Base-by-base conservation (phyloP, 257 asterid genomes). In the Prunella vulgaris region DNA sequence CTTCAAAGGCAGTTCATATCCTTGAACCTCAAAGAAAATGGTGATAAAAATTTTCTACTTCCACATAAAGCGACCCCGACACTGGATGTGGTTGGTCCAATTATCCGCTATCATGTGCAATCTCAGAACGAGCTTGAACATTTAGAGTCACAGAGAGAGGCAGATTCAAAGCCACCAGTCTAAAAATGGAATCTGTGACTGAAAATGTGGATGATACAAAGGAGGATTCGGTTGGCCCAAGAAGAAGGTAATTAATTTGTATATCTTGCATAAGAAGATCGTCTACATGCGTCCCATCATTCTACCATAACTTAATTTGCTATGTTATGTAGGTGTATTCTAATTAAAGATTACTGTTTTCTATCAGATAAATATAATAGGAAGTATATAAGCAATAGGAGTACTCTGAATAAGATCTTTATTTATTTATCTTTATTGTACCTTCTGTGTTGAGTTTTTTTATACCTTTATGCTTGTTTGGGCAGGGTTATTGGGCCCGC, bases 401-500 rank as follows among this genome's bases (percentile, higher is more conserved):
- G 32, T 38, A 12, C 68, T 58, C 71, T 52, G 54, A 21, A 10
- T 12, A 33, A 51, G 49, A 51, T 33, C 9, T 20, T 54, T 52
- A 12, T 18, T 25, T 20, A n/a, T n/a, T n/a, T n/a, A n/a, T n/a
- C n/a, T n/a, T n/a, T n/a, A n/a, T n/a, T n/a, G n/a, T 40, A 20
- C 51, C 44, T 40, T 60, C 63, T 61, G 48, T 59, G 14, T 49
- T 27, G 40, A 60, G 37, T 66, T 33, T 64, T 65, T 54, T 49
- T 24, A 10, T 20, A 63, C 35, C 49, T 77, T 62, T 60, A 30
- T 72, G 25, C 65, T 63, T 59, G 49, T 77, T 85, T 30, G 53
- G 78, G 76, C 86, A 90, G 99, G 82, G 79, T 77, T 64, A 78
- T 93, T 81, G 99, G 99, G 38, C 97, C 97, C 46, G 91, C 80